A percentile compares a stretch with the other conserved stretches of the same genome.
These are phyloP conservation scores for Leucocoprinus birnbaumii DNA, from an alignment of 768 basidiomycete species.

Conservation along the genomic window DNA sequence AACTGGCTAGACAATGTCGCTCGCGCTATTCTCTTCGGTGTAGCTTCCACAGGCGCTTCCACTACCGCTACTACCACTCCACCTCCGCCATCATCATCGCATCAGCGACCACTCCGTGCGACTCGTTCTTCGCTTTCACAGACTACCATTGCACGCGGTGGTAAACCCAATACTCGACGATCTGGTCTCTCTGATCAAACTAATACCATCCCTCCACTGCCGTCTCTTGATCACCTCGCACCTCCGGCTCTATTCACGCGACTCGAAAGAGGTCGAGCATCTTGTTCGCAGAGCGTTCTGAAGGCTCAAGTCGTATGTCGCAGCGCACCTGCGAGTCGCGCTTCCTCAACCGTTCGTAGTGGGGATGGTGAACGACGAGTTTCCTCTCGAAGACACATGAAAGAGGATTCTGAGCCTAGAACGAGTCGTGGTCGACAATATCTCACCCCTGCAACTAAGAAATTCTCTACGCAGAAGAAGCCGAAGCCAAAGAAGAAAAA, in stretches of 20 bases:
- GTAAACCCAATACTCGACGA: slow-evolving; percentile 14
- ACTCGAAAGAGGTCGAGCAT: slow-evolving; percentile 32
- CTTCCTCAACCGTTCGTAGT: slow-evolving; percentile 40
- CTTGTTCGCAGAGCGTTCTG: slow-evolving; percentile 38
- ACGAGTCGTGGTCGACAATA: too few relatives aligned
- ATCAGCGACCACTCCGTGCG: slow-evolving; percentile 23
- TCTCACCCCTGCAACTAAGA: too few relatives aligned
- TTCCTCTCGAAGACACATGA: too few relatives aligned
- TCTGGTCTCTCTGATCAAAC: slow-evolving; percentile 35
- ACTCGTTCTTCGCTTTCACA: slow-evolving; percentile 42
- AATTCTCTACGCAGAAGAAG: too few relatives aligned
- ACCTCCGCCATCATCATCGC: background rate
- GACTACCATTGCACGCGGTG: slow-evolving; percentile 17
- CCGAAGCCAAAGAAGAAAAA: too few relatives aligned
- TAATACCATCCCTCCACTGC: slow-evolving; percentile 17
- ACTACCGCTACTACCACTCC: slow-evolving; percentile 7
- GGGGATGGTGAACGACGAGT: too few relatives aligned
- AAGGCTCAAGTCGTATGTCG: slow-evolving; percentile 61
- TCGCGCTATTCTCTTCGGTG: slow-evolving; percentile 57
- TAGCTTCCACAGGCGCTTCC: slow-evolving; percentile 17
- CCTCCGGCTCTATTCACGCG: slow-evolving; percentile 36
- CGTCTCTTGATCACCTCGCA: too few relatives aligned
- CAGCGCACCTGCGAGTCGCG: slow-evolving; percentile 67
- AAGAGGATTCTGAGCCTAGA: too few relatives aligned
- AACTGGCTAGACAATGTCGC: slow-evolving; percentile 76